phyloP scores from a whole-genome alignment of 805 yeast species.

The Metschnikowia arizonensis region DNA sequence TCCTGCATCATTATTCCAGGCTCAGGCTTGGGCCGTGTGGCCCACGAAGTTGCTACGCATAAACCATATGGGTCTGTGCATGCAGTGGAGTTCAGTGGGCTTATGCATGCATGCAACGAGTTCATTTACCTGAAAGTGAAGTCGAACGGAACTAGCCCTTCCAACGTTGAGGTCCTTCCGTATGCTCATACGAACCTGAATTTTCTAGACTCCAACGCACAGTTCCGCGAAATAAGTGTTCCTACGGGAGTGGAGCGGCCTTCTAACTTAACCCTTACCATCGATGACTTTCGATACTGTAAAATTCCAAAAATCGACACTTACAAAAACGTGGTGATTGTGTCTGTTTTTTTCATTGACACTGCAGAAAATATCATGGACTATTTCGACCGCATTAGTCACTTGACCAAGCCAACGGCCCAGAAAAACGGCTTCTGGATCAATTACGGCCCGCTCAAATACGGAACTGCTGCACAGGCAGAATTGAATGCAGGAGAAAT shows the following conservation, averaged over 20 bases:
- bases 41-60: conserved; percentile 55
- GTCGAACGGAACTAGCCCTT: background rate
- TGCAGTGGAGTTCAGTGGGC: conserved; percentile 70
- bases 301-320: conserved; percentile 23
- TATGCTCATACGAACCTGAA: conserved; percentile 65
- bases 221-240: conserved; percentile 42
- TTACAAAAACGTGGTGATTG: conserved; percentile 50
- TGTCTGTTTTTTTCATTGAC: conserved; percentile 78
- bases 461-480: conserved; percentile 78
- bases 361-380: conserved; percentile 85
- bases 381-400: conserved; percentile 63
- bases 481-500: conserved; percentile 76
- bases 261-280: conserved; percentile 41
- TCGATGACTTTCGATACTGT: conserved; percentile 65
- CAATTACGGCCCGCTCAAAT: conserved; percentile 87
- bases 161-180: conserved; percentile 1
- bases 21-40: conserved; percentile 76
- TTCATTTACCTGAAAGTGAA: conserved; percentile 41
- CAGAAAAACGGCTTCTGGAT: conserved; percentile 66
- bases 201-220: conserved; percentile 47
- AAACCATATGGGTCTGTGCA: conserved; percentile 49
- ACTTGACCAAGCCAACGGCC: conserved; percentile 30
- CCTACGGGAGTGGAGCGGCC: conserved; percentile 38
- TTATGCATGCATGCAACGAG: conserved; percentile 69
- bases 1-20: conserved; percentile 77